Percentiles rank a stretch among this genome's conserved stretches.
Evolutionary conservation across 768 basidiomycete genomes (phyloP).

Genomic region (Lactarius psammicola): DNA sequence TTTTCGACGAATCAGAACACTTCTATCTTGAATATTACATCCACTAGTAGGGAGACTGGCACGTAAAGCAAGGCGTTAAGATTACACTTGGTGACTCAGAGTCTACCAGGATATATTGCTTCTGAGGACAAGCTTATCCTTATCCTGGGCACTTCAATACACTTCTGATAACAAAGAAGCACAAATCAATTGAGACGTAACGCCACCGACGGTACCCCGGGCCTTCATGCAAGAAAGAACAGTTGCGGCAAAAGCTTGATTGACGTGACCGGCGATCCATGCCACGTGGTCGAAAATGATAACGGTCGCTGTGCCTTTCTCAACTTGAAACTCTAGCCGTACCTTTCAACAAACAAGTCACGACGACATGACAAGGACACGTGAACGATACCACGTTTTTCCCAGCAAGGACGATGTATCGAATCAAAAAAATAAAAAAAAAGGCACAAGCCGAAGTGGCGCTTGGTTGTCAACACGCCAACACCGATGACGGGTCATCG

Average conservation of each 20-base stretch:
- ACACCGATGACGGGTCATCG: too few relatives aligned
- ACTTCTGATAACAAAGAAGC: slow-evolving; percentile 8
- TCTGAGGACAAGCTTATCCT: neutral
- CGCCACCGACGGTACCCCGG: neutral
- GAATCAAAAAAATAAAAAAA: neutral
- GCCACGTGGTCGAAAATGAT: neutral
- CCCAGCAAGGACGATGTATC: neutral
- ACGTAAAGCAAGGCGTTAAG: neutral
- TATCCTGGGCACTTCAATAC: neutral
- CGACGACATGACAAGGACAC: neutral
- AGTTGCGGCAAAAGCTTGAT: slow-evolving; percentile 12
- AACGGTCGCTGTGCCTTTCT: neutral
- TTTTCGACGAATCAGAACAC: neutral
- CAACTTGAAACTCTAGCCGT: neutral
- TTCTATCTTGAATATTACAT: neutral
- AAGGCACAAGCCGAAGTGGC: neutral
- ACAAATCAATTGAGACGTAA: neutral
- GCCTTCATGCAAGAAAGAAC: slow-evolving; percentile 1
- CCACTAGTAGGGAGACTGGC: neutral
- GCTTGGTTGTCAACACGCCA: neutral
- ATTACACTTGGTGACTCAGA: neutral
- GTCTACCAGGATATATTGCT: neutral
- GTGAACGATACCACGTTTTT: neutral
- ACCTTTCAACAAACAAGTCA: neutral
- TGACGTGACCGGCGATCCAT: slow-evolving; percentile 5